Evolutionary conservation across 768 basidiomycete genomes (phyloP).

Genomic region (Coprinopsis sp.): DNA sequence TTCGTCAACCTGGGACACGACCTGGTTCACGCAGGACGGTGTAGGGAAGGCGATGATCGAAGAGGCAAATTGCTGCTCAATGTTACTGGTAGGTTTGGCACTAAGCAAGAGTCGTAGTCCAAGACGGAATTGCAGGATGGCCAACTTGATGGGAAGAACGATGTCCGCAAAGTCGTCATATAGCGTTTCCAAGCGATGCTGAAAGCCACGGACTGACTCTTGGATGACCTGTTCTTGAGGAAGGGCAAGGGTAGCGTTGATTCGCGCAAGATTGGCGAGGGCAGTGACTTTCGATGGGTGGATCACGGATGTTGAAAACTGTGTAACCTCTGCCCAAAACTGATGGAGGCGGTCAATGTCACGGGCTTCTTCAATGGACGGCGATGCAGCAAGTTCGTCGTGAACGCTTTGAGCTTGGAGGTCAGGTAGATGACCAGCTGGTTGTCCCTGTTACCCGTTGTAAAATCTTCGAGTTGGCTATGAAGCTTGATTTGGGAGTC

Average conservation of each 20-base stretch:
- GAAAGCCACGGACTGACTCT: constrained; percentile 73
- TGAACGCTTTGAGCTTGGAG: constrained; percentile 24
- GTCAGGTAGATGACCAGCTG: constrained; percentile 44
- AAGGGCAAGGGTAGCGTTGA: constrained; percentile 31
- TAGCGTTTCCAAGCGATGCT: constrained; percentile 59
- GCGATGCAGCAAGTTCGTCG: constrained; percentile 21
- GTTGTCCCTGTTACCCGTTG: constrained; percentile 54
- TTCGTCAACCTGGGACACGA: constrained; percentile 25
- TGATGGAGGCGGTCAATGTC: constrained; percentile 48
- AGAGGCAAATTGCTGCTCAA: constrained; percentile 20
- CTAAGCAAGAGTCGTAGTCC: constrained; percentile 57
- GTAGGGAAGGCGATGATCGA: constrained; percentile 54
- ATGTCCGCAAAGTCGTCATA: constrained; percentile 77
- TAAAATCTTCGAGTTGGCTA: constrained; percentile 45
- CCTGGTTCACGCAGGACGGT: constrained; percentile 33
- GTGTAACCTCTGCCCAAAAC: constrained; percentile 73
- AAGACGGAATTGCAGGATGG: constrained; percentile 60
- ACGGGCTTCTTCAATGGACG: constrained; percentile 29
- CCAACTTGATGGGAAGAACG: constrained; percentile 57
- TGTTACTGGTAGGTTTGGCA: constrained; percentile 12
- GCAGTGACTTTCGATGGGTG: constrained; percentile 41
- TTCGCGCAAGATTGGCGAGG: constrained; percentile 37
- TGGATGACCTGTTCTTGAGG: constrained; percentile 71
- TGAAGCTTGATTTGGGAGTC: constrained; percentile 51
- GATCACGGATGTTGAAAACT: constrained; percentile 40